Base-by-base conservation (phyloP, 1,284 basidiomycete genomes). In the Mycosarcoma maydis region DNA sequence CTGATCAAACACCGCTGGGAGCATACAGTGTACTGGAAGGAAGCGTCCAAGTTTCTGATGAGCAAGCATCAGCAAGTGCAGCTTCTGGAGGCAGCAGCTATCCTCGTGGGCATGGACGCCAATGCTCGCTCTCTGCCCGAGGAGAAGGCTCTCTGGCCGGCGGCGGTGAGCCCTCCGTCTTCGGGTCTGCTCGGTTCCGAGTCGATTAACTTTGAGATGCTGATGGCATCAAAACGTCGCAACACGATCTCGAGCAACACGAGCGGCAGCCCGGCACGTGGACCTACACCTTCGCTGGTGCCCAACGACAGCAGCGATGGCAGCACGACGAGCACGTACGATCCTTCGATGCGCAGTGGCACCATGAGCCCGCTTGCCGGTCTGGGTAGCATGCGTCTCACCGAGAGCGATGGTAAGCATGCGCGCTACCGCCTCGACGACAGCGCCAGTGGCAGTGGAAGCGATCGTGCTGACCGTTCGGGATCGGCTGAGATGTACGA, bases 51-150 rank as follows among this genome's bases (percentile, higher is more conserved):
- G 83, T 90, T 95, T 77, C 88, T 94, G 53, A 86, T 97, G 74
- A 92, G 90, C 84, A 98, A 98, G 85, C 95, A 98, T 82, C 94
- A 98, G 80, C 95, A 98, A 79, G 95, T 98, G 1, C 95, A 98
- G 81, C 85, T 98, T 54, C 89, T 98, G 46, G 95, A 98, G 86
- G 95, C 94, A 6, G 95, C 95, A 0, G 92, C 95, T 7, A 98
- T 98, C 66, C 87, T 98, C 37, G 82, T 87, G 1, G 83, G 83
- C 30, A 85, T 86, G 26, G 86, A 86, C 11, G 75, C 77, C 38
- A 89, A 89, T 9, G 87, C 88, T 4, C 69, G 73, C 4, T 92
- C 92, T 3, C 86, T 98, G 7, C 95, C 95, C 0, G 92, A 92
- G 61, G 94, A 98, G 82, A 92, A 94, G 68, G 90, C 90, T 3